phyloP scores from a whole-genome alignment of 176 grass and related monocot genomes.

The Lolium multiflorum region DNA sequence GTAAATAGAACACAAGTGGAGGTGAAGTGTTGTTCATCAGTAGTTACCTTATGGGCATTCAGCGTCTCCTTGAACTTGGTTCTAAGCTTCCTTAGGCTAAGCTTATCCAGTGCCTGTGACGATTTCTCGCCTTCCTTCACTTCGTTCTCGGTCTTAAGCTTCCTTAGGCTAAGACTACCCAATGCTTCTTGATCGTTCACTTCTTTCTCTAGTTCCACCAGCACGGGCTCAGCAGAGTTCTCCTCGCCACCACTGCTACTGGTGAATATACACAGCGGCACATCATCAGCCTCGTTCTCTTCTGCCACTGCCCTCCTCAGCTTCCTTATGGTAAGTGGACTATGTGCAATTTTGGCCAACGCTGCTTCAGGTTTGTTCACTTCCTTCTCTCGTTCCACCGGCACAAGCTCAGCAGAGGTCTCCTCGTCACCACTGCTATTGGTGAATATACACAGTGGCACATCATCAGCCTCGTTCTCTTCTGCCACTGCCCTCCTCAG shows the following conservation, averaged over 20 bases:
- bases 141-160: slow-evolving; percentile 32
- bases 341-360: too few species aligned
- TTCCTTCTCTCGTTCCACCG: neutral
- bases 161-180: neutral
- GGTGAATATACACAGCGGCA: neutral
- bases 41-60: slow-evolving; percentile 49
- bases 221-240: neutral
- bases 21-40: neutral
- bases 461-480: neutral
- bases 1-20: neutral
- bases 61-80: slow-evolving; percentile 50
- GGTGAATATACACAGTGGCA: neutral
- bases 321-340: too few species aligned
- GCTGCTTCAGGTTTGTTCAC: neutral
- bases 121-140: neutral
- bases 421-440: neutral
- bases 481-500: too few species aligned
- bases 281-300: neutral
- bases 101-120: neutral
- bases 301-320: too few species aligned
- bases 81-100: slow-evolving; percentile 55
- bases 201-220: neutral
- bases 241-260: neutral
- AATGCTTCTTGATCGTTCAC: neutral
- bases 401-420: neutral